These are phyloP conservation scores for Botrytis tulipae DNA, from an alignment of 2,329 filamentous ascomycete species.

Conservation along the genomic window DNA sequence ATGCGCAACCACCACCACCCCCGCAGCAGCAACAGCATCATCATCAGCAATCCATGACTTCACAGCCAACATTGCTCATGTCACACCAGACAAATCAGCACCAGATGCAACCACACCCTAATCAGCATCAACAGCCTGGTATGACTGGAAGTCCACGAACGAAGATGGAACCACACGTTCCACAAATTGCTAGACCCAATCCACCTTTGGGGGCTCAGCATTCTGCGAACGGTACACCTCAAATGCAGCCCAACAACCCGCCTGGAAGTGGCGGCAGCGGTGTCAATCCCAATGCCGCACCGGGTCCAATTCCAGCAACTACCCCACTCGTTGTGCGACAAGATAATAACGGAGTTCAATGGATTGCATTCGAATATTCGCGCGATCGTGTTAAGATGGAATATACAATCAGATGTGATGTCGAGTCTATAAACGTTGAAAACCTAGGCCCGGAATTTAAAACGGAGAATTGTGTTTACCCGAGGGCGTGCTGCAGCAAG, in stretches of 20 bases:
- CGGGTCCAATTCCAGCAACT: conserved; percentile 93
- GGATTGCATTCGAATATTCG: conserved; percentile 98
- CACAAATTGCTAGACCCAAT: conserved; percentile 60
- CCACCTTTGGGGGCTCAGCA: conserved; percentile 48
- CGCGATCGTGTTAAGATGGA: conserved; percentile 98
- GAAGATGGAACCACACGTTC: conserved; percentile 62
- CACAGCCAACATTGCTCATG: conserved; percentile 66
- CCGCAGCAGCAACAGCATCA: conserved; percentile 37
- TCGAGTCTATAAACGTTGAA: conserved; percentile 93
- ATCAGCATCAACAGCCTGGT: conserved; percentile 53
- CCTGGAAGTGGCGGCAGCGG: conserved; percentile 48
- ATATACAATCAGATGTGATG: conserved; percentile 96
- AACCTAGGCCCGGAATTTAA: conserved; percentile 86
- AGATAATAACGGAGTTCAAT: conserved; percentile 94
- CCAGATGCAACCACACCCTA: conserved; percentile 58
- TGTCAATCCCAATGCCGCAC: conserved; percentile 85
- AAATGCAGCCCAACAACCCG: conserved; percentile 46
- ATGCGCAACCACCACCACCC: conserved; percentile 54
- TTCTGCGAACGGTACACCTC: conserved; percentile 42
- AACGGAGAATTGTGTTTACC: conserved; percentile 97
- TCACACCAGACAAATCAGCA: conserved; percentile 56
- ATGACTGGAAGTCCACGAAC: conserved; percentile 62
- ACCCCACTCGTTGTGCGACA: conserved; percentile 92
- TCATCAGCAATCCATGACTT: conserved; percentile 58
- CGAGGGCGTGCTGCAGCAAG: conserved; percentile 89